Conservation (phyloP, 768 basidiomycete genomes). For the Naematelia aurantialba region DNA sequence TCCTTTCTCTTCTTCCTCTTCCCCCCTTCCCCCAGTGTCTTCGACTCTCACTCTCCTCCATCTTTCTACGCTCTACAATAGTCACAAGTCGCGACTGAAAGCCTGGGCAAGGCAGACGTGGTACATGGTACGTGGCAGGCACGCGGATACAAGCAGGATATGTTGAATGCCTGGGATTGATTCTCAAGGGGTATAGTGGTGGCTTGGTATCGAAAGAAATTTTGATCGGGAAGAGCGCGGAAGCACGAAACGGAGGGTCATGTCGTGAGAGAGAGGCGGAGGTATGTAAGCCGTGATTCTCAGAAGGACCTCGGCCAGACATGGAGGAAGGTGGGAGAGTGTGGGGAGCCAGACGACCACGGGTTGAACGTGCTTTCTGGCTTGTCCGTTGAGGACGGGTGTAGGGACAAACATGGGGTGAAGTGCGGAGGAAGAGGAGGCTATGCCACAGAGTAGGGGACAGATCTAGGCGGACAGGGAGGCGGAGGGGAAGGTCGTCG, state of each 20-base stretch:
- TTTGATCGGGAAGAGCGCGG: not conserved
- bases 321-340: conserved; percentile 5
- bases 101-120: too few species aligned
- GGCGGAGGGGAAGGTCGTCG: too few species aligned
- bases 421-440: not conserved
- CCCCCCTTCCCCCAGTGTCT: not conserved
- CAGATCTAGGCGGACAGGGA: too few species aligned
- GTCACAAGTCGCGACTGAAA: too few species aligned
- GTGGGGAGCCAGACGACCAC: conserved; percentile 2
- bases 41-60: conserved; percentile 3
- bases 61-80: not conserved
- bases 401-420: not conserved
- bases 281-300: not conserved
- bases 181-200: not conserved
- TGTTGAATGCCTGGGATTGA: not conserved
- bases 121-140: too few species aligned
- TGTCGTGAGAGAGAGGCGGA: not conserved
- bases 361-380: conserved; percentile 21
- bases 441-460: not conserved
- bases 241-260: conserved; percentile 5
- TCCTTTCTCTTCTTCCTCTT: not conserved
- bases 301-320: conserved; percentile 8
- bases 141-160: not conserved
- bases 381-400: conserved; percentile 22
- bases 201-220: not conserved